phyloP scores from a whole-genome alignment of 768 basidiomycete species.

The Boletus barrowsii region DNA sequence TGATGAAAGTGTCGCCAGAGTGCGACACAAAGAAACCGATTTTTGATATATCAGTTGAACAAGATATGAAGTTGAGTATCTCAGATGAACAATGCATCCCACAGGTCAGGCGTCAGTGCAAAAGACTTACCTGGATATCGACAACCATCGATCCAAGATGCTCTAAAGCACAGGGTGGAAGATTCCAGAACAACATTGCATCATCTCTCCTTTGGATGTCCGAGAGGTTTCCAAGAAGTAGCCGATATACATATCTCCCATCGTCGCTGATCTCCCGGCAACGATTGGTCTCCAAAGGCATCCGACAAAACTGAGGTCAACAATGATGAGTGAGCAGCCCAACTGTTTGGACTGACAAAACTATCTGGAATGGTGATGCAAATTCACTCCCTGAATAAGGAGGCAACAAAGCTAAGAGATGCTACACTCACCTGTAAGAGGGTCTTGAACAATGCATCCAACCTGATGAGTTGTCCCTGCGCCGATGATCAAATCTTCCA shows the following conservation, averaged over 20 bases:
- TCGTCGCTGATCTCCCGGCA: conserved; percentile 28
- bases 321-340: conserved; percentile 51
- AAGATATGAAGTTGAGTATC: conserved; percentile 76
- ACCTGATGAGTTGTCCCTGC: conserved; percentile 51
- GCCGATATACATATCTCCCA: conserved; percentile 45
- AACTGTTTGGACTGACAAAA: conserved; percentile 69
- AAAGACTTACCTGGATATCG: conserved; percentile 44
- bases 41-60: conserved; percentile 55
- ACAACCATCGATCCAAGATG: conserved; percentile 59
- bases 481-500: conserved; percentile 54
- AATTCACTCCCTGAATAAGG: conserved; percentile 45
- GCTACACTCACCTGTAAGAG: conserved; percentile 55
- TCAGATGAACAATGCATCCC: conserved; percentile 27
- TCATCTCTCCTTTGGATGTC: conserved; percentile 78
- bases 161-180: conserved; percentile 59
- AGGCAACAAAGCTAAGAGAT: not conserved
- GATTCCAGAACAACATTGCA: conserved; percentile 69
- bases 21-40: conserved; percentile 57
- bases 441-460: conserved; percentile 51
- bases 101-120: not conserved
- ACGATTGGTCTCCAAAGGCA: conserved; percentile 28
- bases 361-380: conserved; percentile 73
- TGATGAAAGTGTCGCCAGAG: conserved; percentile 31
- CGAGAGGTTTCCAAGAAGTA: conserved; percentile 55
- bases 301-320: conserved; percentile 40